A percentile compares a stretch with the other conserved stretches of the same genome.
Conservation (phyloP, 345 rosid genomes). For the Salix udensis region DNA sequence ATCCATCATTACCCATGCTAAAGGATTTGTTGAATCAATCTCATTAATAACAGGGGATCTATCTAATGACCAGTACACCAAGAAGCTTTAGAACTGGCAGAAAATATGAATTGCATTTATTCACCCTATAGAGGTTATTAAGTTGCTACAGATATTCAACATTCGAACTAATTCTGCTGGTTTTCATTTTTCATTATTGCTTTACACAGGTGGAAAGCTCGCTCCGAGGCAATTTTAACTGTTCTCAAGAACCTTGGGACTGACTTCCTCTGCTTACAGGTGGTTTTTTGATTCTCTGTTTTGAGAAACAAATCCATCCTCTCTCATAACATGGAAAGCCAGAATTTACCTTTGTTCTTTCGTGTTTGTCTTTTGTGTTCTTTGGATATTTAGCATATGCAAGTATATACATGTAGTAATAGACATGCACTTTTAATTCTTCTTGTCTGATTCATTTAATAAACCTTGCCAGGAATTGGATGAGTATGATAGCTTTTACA, state of each 20-base stretch:
- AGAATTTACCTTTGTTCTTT: neutral
- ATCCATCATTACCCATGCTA: too few relatives aligned
- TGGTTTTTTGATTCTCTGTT: neutral
- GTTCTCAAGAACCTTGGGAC: conserved; percentile 55
- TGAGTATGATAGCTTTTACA: conserved; percentile 72
- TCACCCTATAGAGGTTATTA: too few relatives aligned
- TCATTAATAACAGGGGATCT: too few relatives aligned
- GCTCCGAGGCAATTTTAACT: conserved; percentile 65
- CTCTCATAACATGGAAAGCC: neutral
- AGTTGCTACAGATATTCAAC: too few relatives aligned
- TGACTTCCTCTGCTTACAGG: conserved; percentile 91
- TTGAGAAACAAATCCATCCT: neutral
- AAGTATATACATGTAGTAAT: neutral
- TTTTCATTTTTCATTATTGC: conserved; percentile 13
- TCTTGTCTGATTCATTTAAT: neutral
- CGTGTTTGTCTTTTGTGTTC: neutral
- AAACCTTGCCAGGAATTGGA: conserved; percentile 72
- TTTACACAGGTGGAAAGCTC: conserved; percentile 70
- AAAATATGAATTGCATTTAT: too few relatives aligned
- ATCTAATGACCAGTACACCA: too few relatives aligned
- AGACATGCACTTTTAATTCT: neutral
- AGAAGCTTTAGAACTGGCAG: too few relatives aligned
- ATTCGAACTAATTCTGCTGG: too few relatives aligned
- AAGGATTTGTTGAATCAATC: too few relatives aligned
- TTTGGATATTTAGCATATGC: neutral